These are phyloP conservation scores for Metschnikowia lachancei DNA, from an alignment of 805 yeast species.

Conservation along the genomic window DNA sequence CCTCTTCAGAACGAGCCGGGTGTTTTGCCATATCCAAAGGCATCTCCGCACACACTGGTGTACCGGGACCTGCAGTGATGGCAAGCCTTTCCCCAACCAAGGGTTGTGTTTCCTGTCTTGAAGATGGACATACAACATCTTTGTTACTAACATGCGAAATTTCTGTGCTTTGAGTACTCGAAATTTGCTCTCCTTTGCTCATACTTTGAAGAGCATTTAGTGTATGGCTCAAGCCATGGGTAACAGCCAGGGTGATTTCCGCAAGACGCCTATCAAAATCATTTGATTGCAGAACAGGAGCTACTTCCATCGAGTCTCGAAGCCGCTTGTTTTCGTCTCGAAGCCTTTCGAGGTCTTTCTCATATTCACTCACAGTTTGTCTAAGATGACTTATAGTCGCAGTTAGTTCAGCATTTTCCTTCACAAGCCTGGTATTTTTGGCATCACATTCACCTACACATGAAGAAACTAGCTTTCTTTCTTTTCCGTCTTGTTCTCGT, in stretches of 20 bases:
- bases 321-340: constrained; percentile 2
- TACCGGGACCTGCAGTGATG: neutral
- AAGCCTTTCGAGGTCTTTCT: neutral
- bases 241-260: constrained; percentile 4
- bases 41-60: too few species aligned
- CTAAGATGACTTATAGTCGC: constrained; percentile 4
- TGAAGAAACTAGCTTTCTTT: neutral
- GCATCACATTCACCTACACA: neutral
- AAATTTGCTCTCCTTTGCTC: neutral
- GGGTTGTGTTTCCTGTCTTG: neutral
- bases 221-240: constrained; percentile 6
- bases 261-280: constrained; percentile 2
- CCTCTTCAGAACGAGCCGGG: neutral
- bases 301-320: neutral
- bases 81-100: neutral
- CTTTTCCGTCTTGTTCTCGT: neutral
- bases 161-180: neutral
- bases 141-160: neutral
- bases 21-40: too few species aligned
- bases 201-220: constrained; percentile 4
- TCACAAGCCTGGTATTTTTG: neutral
- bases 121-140: too few species aligned
- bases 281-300: neutral
- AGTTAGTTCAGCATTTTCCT: constrained; percentile 1
- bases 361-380: neutral